These are phyloP conservation scores for Trypanosoma lewisi DNA, from an alignment of 208 protist genomes.

Conservation along the genomic window DNA sequence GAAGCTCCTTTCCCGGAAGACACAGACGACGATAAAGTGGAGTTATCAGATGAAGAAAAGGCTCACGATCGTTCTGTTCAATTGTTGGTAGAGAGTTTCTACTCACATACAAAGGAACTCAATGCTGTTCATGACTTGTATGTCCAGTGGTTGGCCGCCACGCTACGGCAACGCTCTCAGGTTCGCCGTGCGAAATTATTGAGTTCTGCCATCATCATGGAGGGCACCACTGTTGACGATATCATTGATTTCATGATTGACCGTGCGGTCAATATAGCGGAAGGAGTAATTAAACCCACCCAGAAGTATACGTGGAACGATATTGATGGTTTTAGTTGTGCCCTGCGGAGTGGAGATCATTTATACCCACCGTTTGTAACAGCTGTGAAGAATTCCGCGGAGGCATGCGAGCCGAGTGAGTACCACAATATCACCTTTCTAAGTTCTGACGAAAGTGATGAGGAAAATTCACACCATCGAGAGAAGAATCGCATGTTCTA, in stretches of 20 bases:
- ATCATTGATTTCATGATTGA: slow-evolving; percentile 80
- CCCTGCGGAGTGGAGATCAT: slow-evolving; percentile 50
- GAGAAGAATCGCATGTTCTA: slow-evolving; percentile 41
- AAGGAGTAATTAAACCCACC: slow-evolving; percentile 33
- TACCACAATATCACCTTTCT: slow-evolving; percentile 75
- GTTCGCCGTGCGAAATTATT: slow-evolving; percentile 74
- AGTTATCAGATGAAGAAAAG: slow-evolving; percentile 6
- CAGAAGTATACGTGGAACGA: slow-evolving; percentile 67
- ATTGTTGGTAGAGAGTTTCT: slow-evolving; percentile 55
- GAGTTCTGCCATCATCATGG: slow-evolving; percentile 69
- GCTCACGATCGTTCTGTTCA: slow-evolving; percentile 53
- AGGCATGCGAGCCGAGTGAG: slow-evolving; percentile 22
- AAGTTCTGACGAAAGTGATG: slow-evolving; percentile 84
- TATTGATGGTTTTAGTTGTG: slow-evolving; percentile 74
- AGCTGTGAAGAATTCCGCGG: slow-evolving; percentile 11
- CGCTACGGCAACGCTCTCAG: slow-evolving; percentile 51
- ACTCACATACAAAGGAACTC: slow-evolving; percentile 53
- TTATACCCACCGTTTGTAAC: slow-evolving; percentile 72
- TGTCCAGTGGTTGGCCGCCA: slow-evolving; percentile 56
- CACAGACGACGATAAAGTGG: background rate
- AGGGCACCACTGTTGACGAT: slow-evolving; percentile 73
- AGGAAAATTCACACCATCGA: slow-evolving; percentile 73
- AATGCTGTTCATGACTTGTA: slow-evolving; percentile 60
- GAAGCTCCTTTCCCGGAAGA: slow-evolving; percentile 2
- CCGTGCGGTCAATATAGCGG: slow-evolving; percentile 72